A percentile compares a stretch with the other conserved stretches of the same genome.
Evolutionary conservation across 805 yeast species (phyloP).

Genomic region (Maudiozyma barnettii): DNA sequence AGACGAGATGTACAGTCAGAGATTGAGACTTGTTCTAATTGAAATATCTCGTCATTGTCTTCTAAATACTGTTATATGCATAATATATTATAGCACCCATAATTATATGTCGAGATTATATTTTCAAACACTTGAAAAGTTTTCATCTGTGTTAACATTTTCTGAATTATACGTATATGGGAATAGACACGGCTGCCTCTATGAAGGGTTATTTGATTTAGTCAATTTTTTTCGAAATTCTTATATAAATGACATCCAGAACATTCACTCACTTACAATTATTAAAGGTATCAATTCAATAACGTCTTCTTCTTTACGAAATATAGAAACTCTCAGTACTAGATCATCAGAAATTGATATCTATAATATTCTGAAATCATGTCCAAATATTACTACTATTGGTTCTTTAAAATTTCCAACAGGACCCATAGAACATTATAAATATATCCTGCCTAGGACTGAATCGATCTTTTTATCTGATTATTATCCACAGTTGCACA

Average conservation of each 20-base stretch:
- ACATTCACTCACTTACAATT: constrained; percentile 17
- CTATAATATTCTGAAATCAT: constrained; percentile 7
- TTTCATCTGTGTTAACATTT: constrained; percentile 6
- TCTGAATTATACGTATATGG: constrained; percentile 24
- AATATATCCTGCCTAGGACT: constrained; percentile 17
- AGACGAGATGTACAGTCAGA: constrained; percentile 17
- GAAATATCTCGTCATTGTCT: constrained; percentile 7
- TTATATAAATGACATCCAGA: constrained; percentile 13
- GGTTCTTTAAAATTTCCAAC: constrained; percentile 16
- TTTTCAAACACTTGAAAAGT: constrained; percentile 15
- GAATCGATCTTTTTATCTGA: constrained; percentile 15
- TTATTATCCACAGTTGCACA: constrained; percentile 6
- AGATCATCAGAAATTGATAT: not conserved
- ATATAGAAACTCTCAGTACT: not conserved
- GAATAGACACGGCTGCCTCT: constrained; percentile 1
- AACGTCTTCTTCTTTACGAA: too few relatives aligned
- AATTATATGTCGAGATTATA: constrained; percentile 23
- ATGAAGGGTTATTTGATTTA: constrained; percentile 15
- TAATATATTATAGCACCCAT: constrained; percentile 15
- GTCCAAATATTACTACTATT: constrained; percentile 14
- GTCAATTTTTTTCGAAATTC: constrained; percentile 19
- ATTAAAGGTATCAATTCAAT: constrained; percentile 1
- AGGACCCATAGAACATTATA: not conserved
- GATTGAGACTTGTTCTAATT: constrained; percentile 10
- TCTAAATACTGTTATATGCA: constrained; percentile 11